Evolutionary conservation across 2,329 filamentous ascomycete species (phyloP).

Genomic region (Aspergillus udagawae): DNA sequence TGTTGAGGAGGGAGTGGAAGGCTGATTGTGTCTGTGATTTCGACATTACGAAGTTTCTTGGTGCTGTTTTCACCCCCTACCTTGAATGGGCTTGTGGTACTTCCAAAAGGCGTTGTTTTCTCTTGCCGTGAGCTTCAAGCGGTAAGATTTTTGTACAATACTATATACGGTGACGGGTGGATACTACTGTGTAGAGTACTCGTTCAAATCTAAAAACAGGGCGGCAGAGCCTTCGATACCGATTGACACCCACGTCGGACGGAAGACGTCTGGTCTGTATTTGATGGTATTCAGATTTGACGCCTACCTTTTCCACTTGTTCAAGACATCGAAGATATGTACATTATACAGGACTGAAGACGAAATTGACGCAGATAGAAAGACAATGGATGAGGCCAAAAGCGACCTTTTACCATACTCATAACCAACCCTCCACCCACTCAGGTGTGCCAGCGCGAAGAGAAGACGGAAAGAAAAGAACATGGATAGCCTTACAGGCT

Average conservation of each 20-base stretch:
- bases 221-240: not conserved
- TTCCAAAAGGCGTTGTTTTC: not conserved
- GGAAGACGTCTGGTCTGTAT: not conserved
- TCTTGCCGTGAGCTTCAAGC: not conserved
- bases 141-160: not conserved
- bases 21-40: not conserved
- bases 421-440: not conserved
- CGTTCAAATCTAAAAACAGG: not conserved
- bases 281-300: constrained; percentile 3
- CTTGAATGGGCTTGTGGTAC: not conserved
- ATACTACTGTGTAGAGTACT: not conserved
- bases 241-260: not conserved
- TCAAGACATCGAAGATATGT: constrained; percentile 15
- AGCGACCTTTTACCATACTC: not conserved
- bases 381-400: not conserved
- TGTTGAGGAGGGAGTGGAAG: not conserved
- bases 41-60: not conserved
- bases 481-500: not conserved
- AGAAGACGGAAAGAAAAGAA: not conserved
- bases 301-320: constrained; percentile 16
- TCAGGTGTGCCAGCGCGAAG: not conserved
- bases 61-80: not conserved
- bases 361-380: not conserved
- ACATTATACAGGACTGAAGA: constrained; percentile 18
- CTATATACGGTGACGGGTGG: not conserved